Evolutionary conservation across 139 green algal genomes (phyloP).

Genomic region (Chlamydomonas sphaeroides): DNA sequence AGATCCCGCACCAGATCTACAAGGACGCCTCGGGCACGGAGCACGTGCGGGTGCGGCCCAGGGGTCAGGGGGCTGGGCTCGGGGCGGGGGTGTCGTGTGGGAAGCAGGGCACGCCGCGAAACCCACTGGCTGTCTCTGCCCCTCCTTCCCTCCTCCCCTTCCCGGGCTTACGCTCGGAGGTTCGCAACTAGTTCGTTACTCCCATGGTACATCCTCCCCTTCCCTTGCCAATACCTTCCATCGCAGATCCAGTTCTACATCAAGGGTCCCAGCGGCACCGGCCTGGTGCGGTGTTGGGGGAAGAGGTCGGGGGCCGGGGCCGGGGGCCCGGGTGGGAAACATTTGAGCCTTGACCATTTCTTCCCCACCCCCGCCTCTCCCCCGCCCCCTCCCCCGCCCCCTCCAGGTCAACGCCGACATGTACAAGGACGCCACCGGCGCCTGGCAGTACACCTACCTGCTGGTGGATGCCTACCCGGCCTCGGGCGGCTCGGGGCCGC

Average conservation of each 20-base stretch:
- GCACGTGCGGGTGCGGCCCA: constrained; percentile 81
- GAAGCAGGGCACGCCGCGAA: too few species aligned
- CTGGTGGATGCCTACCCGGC: constrained; percentile 75
- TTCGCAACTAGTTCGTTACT: too few species aligned
- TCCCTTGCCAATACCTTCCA: too few species aligned
- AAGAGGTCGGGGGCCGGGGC: background rate
- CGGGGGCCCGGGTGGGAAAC: too few species aligned
- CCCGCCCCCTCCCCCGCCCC: background rate
- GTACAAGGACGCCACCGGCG: constrained; percentile 72
- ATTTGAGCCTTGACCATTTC: too few species aligned
- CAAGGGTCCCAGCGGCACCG: constrained; percentile 72
- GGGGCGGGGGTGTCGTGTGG: too few species aligned
- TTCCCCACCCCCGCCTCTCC: too few species aligned
- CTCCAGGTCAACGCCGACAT: constrained; percentile 82
- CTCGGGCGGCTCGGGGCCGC: background rate
- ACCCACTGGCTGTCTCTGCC: background rate
- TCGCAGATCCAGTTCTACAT: constrained; percentile 77
- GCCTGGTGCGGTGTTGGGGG: constrained; percentile 32
- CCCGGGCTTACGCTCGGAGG: too few species aligned
- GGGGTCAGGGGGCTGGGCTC: too few species aligned
- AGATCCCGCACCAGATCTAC: constrained; percentile 90
- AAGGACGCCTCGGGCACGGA: constrained; percentile 84
- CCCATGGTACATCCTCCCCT: too few species aligned
- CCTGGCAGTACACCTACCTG: constrained; percentile 88
- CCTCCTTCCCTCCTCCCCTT: background rate